Conservation (phyloP, 2,329 filamentous ascomycete genomes). For the Sporothrix pallida region DNA sequence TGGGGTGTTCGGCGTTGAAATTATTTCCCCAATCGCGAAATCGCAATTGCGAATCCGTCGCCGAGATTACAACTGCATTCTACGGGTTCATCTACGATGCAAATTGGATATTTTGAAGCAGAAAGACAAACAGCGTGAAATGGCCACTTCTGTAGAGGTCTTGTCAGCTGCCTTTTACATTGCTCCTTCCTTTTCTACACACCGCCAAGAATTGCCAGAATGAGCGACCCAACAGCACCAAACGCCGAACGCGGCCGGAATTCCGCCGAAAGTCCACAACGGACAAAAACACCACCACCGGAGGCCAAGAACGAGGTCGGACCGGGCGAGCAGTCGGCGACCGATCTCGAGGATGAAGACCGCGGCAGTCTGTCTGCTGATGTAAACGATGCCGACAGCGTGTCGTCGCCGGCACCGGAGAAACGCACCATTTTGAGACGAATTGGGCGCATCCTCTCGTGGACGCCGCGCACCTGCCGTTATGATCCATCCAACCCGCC, state of each 20-base stretch:
- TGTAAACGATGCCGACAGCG: neutral
- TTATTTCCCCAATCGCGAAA: neutral
- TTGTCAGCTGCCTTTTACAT: neutral
- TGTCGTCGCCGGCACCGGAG: neutral
- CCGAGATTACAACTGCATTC: neutral
- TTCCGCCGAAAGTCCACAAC: neutral
- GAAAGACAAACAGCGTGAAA: too few relatives aligned
- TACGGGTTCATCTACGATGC: neutral
- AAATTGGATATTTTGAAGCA: too few relatives aligned
- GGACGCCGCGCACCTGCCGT: slow-evolving; percentile 65
- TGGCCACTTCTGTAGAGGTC: too few relatives aligned
- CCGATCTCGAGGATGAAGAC: neutral
- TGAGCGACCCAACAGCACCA: neutral
- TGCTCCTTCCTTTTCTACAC: neutral
- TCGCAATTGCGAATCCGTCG: neutral
- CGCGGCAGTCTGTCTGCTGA: too few relatives aligned
- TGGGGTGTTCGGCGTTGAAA: too few relatives aligned
- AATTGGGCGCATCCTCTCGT: slow-evolving; percentile 11
- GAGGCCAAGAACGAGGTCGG: neutral
- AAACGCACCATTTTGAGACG: neutral
- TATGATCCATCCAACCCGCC: slow-evolving; percentile 71
- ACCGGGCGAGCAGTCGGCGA: neutral
- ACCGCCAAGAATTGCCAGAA: neutral
- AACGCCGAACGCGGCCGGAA: neutral
- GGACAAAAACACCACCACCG: neutral